Evolutionary conservation across 23 red algal species (phyloP), one percentile per base, ranked within the genome.

Genomic region (Cyanidioschyzon merolae): DNA sequence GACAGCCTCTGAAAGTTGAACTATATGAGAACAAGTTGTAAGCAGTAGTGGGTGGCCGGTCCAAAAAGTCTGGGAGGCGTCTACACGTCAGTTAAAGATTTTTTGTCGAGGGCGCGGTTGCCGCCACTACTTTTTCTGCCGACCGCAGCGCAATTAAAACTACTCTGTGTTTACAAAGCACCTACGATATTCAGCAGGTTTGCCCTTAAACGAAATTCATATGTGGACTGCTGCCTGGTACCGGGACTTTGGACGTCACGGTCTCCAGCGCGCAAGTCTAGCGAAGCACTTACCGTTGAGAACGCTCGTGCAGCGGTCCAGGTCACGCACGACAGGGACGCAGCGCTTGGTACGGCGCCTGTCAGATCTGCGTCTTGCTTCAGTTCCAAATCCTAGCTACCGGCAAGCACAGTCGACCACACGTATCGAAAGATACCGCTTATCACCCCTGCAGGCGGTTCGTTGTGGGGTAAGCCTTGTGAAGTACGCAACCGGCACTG

Each of bases 401-500:
- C 45, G 45, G 45, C 21, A 21, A 21, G 7, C 12, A 54, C 45
- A 15, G 7, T 21, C 21, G 21, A 7, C 45, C 45, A 21, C 45
- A 15, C 45, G 45, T 21, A 21, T 54, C 45, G 21, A 7, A 7
- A 54, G 12, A 7, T 54, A 21, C 45, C 21, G 45, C 45, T 54
- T 54, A 21, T n/a, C n/a, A n/a, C n/a, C n/a, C n/a, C n/a, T n/a
- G 45, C 7, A 21, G 21, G 45, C 45, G 45, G 12, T 54, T 21
- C 12, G 45, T 15, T 7, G 45, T 21, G 45, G 45, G 7, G 45
- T 54, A 21, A 54, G 21, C 45, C 45, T 54, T 54, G 12, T 71
- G 63, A 25, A 12, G 63, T 71, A 71, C 32, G 63, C 63, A 7
- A 35, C n/a, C 12, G 63, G 63, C 63, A 71, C n/a, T 71, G 21